phyloP scores from a whole-genome alignment of 1,284 basidiomycete genomes.

The Tilletiaria anomala region DNA sequence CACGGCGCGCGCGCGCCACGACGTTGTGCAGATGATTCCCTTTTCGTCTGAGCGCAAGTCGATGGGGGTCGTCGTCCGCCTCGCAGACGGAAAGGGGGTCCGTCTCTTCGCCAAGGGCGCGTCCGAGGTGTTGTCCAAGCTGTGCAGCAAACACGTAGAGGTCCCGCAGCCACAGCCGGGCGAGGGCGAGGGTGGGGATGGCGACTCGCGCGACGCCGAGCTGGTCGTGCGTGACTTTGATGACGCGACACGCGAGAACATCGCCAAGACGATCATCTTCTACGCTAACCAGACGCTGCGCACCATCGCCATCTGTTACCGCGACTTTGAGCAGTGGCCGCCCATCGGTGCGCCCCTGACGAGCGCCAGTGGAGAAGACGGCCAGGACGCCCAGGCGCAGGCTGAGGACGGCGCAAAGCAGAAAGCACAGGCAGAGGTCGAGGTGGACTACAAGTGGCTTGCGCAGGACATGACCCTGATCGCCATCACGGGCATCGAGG shows the following conservation, averaged over 20 bases:
- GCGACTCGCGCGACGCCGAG: conserved; percentile 44
- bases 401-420: conserved; percentile 26
- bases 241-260: conserved; percentile 57
- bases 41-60: conserved; percentile 90
- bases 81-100: conserved; percentile 47
- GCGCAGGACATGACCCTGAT: conserved; percentile 66
- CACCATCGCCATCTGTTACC: conserved; percentile 83
- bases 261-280: conserved; percentile 79
- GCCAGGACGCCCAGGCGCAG: no score
- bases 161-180: no score
- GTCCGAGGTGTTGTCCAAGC: conserved; percentile 75
- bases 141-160: conserved; percentile 58
- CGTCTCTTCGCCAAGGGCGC: conserved; percentile 84
- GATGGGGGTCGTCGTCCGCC: conserved; percentile 77
- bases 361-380: no score
- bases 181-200: conserved; percentile 8
- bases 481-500: conserved; percentile 82
- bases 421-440: conserved; percentile 3
- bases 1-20: conserved; percentile 52
- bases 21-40: conserved; percentile 75
- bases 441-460: conserved; percentile 58
- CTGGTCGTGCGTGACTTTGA: conserved; percentile 45
- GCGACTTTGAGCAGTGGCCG: conserved; percentile 74
- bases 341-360: conserved; percentile 46
- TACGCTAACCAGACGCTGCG: conserved; percentile 90